Evolutionary conservation across 768 basidiomycete genomes (phyloP).

Genomic region (Cystobasidium onofrii): DNA sequence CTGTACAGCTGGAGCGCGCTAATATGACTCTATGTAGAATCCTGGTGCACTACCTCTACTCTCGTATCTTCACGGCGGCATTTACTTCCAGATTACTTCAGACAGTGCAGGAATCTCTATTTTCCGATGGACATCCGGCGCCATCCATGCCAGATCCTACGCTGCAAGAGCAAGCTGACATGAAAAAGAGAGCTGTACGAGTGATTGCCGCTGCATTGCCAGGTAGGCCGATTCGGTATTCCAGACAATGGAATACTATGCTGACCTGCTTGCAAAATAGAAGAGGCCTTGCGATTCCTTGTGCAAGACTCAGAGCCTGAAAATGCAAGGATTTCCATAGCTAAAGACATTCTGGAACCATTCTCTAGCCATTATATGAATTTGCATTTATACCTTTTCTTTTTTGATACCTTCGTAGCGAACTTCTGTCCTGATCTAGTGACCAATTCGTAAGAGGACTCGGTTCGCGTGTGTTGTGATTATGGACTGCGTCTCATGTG

Average conservation of each 20-base stretch:
- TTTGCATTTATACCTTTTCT: slow-evolving; percentile 62
- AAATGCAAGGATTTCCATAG: background rate
- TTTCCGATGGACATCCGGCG: slow-evolving; percentile 76
- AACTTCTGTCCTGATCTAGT: slow-evolving; percentile 71
- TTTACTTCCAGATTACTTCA: slow-evolving; percentile 55
- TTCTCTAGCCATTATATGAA: slow-evolving; percentile 57
- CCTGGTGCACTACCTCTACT: slow-evolving; percentile 60
- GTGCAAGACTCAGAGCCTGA: background rate
- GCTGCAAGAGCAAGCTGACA: slow-evolving; percentile 60
- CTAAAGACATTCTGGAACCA: slow-evolving; percentile 41
- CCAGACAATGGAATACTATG: background rate
- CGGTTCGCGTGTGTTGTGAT: background rate
- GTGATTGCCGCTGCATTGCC: slow-evolving; percentile 50
- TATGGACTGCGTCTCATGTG: no score
- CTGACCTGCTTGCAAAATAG: background rate
- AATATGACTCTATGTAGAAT: slow-evolving; percentile 57
- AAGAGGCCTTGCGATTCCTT: slow-evolving; percentile 34
- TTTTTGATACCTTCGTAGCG: slow-evolving; percentile 65
- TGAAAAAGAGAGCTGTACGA: slow-evolving; percentile 50
- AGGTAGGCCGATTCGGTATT: slow-evolving; percentile 37
- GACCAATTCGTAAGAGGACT: slow-evolving; percentile 24
- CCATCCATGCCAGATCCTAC: slow-evolving; percentile 66
- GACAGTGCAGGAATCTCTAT: slow-evolving; percentile 61
- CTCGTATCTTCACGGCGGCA: slow-evolving; percentile 52
- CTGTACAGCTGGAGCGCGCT: slow-evolving; percentile 49